Evolutionary conservation across 2,329 filamentous ascomycete genomes (phyloP).

Genomic region (Paracorniculantispora psalliotae): DNA sequence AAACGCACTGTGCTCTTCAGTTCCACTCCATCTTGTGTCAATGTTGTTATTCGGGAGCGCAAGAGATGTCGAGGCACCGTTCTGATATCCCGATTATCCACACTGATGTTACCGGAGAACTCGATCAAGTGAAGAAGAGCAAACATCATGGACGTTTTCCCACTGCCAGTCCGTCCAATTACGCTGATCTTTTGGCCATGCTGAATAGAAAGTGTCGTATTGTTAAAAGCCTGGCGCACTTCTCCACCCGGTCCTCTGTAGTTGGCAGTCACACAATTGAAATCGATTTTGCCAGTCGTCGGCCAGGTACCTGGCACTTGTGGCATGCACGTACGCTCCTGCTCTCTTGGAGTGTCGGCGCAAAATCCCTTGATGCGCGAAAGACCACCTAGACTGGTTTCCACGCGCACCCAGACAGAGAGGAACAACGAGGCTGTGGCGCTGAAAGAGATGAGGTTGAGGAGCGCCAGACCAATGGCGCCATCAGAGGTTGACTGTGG

Average conservation of each 20-base stretch:
- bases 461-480: constrained; percentile 15
- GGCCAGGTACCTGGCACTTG: background rate
- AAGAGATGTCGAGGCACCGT: constrained; percentile 20
- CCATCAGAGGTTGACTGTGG: background rate
- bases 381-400: background rate
- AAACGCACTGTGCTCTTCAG: constrained; percentile 16
- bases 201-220: constrained; percentile 15
- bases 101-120: constrained; percentile 21
- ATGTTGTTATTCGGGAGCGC: constrained; percentile 25
- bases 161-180: constrained; percentile 20
- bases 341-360: background rate
- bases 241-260: background rate
- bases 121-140: constrained; percentile 12
- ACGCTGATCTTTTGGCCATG: constrained; percentile 20
- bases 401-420: background rate
- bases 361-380: constrained; percentile 1
- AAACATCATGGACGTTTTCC: constrained; percentile 11
- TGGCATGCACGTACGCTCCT: background rate
- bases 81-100: constrained; percentile 27
- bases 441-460: constrained; percentile 22
- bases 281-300: constrained; percentile 3
- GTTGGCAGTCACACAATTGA: constrained; percentile 8
- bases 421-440: constrained; percentile 13
- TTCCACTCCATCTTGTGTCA: constrained; percentile 26
- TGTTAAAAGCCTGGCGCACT: constrained; percentile 2